phyloP scores from a whole-genome alignment of 306 rosid species.

The Acacia melanoxylon region DNA sequence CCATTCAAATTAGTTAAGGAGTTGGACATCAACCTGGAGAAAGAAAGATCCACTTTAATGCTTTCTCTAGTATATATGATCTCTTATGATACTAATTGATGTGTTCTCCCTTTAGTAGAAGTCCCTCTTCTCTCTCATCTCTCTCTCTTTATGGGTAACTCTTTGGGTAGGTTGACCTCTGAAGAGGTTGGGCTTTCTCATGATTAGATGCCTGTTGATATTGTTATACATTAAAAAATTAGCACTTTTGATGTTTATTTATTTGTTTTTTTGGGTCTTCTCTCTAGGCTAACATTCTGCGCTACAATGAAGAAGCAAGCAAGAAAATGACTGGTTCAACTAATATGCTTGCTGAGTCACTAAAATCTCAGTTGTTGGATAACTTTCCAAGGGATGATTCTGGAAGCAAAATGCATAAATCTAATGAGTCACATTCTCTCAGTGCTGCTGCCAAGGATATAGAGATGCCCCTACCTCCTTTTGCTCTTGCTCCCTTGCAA shows the following conservation, averaged over 20 bases:
- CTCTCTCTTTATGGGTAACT: neutral
- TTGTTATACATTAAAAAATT: neutral
- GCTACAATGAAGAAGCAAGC: constrained; percentile 68
- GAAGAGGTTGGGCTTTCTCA: neutral
- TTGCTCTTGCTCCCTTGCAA: constrained; percentile 79
- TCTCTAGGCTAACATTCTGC: constrained; percentile 81
- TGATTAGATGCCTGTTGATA: neutral
- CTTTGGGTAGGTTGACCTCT: neutral
- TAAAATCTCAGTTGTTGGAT: constrained; percentile 50
- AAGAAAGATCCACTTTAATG: neutral
- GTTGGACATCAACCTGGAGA: neutral
- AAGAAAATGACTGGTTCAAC: constrained; percentile 70
- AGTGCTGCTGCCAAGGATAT: constrained; percentile 55
- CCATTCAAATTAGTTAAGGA: neutral
- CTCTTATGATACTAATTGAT: neutral
- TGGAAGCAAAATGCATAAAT: constrained; percentile 43
- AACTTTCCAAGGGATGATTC: constrained; percentile 51
- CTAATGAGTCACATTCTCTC: constrained; percentile 46
- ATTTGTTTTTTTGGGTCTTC: constrained; percentile 10
- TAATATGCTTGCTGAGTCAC: constrained; percentile 54
- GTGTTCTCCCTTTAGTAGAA: neutral
- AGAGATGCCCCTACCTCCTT: constrained; percentile 94
- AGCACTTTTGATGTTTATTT: constrained; percentile 29
- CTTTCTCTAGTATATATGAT: neutral
- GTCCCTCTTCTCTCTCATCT: neutral